A percentile compares a stretch with the other conserved stretches of the same genome.
These are phyloP conservation scores for Lecanicillium sp. DNA, from an alignment of 2,329 filamentous ascomycete species.

Conservation along the genomic window DNA sequence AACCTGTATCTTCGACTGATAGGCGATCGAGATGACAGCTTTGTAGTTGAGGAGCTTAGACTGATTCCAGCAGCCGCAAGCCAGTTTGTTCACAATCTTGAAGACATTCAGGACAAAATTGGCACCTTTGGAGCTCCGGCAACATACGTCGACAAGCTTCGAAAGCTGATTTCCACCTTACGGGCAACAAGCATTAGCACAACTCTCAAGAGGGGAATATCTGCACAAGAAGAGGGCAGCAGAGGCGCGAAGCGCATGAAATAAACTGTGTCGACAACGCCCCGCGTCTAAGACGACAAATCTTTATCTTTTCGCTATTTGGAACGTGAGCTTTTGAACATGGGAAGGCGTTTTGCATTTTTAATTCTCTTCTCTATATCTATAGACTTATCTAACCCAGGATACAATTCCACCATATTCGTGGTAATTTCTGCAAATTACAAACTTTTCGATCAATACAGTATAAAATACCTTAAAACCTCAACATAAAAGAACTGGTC, in stretches of 20 bases:
- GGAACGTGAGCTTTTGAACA: too few species aligned
- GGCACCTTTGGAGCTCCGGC: constrained; percentile 24
- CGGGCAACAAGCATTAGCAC: constrained; percentile 18
- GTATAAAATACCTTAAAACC: too few species aligned
- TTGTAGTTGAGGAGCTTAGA: constrained; percentile 35
- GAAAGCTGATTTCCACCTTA: constrained; percentile 21
- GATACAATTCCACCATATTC: not conserved
- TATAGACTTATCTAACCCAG: not conserved
- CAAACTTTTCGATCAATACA: too few species aligned
- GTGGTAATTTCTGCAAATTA: not conserved
- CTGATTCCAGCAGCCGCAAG: constrained; percentile 35
- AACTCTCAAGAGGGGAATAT: constrained; percentile 21
- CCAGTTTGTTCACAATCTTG: constrained; percentile 31
- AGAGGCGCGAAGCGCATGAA: constrained; percentile 13
- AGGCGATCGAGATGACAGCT: constrained; percentile 33
- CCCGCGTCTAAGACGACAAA: too few species aligned
- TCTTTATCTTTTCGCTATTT: too few species aligned
- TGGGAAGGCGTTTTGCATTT: not conserved
- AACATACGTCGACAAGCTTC: constrained; percentile 27
- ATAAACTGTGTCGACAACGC: constrained; percentile 2
- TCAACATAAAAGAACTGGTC: too few species aligned
- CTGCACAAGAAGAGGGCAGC: constrained; percentile 15
- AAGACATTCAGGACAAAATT: constrained; percentile 23
- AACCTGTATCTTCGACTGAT: constrained; percentile 42
- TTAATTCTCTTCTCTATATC: not conserved